Conservation (phyloP, 257 asterid genomes). For the Solanum peruvianum region DNA sequence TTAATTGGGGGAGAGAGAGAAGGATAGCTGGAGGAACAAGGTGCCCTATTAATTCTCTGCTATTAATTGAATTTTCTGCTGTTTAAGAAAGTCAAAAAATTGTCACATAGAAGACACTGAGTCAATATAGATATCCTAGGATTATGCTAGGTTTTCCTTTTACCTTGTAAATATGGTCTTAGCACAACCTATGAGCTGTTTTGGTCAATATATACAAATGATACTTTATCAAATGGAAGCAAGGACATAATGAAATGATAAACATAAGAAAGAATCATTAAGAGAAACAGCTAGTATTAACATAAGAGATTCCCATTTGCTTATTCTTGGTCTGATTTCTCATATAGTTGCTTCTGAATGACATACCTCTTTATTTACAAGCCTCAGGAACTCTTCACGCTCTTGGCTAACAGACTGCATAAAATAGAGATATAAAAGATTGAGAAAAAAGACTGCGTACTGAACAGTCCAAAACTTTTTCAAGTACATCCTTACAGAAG, state of each 20-base stretch:
- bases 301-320: neutral
- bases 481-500: conserved; percentile 44
- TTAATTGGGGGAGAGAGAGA: neutral
- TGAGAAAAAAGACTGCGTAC: neutral
- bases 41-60: neutral
- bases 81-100: neutral
- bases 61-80: neutral
- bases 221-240: neutral
- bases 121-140: neutral
- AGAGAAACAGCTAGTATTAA: neutral
- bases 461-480: neutral
- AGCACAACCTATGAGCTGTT: neutral
- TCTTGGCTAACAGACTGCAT: conserved; percentile 84
- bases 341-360: neutral
- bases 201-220: neutral
- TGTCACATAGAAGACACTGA: neutral
- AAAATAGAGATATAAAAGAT: conserved; percentile 1
- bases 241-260: neutral
- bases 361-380: conserved; percentile 80
- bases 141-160: neutral
- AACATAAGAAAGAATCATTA: neutral
- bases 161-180: neutral
- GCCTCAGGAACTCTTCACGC: conserved; percentile 80
- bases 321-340: neutral
- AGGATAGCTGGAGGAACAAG: neutral